Evolutionary conservation across 495 filamentous ascomycete species (phyloP).

Genomic region (Xylaria bambusicola): DNA sequence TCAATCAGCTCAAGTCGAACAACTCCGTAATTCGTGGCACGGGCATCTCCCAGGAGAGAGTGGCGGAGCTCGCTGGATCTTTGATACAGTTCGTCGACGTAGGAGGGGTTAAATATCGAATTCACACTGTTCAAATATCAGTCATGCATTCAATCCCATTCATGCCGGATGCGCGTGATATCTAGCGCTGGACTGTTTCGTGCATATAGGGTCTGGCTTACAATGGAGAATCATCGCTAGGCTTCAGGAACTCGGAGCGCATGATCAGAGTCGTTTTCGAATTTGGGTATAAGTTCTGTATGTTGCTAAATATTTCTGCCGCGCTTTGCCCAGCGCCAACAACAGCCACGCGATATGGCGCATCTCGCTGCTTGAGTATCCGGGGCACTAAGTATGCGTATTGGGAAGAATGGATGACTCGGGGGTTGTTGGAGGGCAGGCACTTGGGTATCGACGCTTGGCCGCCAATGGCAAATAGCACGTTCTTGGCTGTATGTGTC

Average conservation of each 20-base stretch:
- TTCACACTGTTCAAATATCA: constrained; percentile 68
- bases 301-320: constrained; percentile 91
- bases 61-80: constrained; percentile 62
- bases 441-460: constrained; percentile 72
- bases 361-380: constrained; percentile 58
- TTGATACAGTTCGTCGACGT: constrained; percentile 71
- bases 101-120: constrained; percentile 89
- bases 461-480: constrained; percentile 84
- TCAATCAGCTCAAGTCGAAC: constrained; percentile 87
- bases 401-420: constrained; percentile 86
- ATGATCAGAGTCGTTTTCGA: constrained; percentile 76
- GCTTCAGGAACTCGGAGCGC: constrained; percentile 74
- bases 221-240: constrained; percentile 96
- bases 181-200: too few relatives aligned
- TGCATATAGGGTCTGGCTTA: constrained; percentile 51
- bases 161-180: too few relatives aligned
- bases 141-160: neutral
- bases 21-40: constrained; percentile 89
- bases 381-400: constrained; percentile 66
- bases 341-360: constrained; percentile 73
- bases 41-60: constrained; percentile 63
- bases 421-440: constrained; percentile 60
- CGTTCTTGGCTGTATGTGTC: constrained; percentile 64
- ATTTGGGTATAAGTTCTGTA: constrained; percentile 80
- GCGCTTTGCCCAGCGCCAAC: constrained; percentile 89